Conservation (phyloP, 768 basidiomycete species). For the Rubroboletus pulcherrimus region DNA sequence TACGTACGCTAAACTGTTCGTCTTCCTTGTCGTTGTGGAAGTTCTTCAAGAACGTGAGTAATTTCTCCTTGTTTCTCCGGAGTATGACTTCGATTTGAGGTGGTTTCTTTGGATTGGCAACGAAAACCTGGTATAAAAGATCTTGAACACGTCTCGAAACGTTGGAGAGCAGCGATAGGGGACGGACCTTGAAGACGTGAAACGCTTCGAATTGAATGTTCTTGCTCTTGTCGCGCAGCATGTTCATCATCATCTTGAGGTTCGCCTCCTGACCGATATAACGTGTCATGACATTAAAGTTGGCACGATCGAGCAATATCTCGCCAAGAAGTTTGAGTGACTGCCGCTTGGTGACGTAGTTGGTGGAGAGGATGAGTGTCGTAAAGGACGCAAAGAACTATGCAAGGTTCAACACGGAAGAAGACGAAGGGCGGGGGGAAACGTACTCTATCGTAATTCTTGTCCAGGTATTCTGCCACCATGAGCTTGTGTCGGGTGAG, state of each 20-base stretch:
- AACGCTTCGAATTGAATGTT: slow-evolving; percentile 99
- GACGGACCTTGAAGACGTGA: slow-evolving; percentile 96
- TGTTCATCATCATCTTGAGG: slow-evolving; percentile 99
- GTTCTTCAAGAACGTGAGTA: slow-evolving; percentile 80
- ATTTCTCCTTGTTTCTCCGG: slow-evolving; percentile 89
- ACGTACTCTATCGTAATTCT: slow-evolving; percentile 91
- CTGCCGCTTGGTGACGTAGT: slow-evolving; percentile 99
- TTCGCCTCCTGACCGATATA: slow-evolving; percentile 96
- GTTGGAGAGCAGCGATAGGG: not conserved
- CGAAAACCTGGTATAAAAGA: slow-evolving; percentile 68
- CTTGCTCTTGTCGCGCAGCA: slow-evolving; percentile 96
- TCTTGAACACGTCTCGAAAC: not conserved
- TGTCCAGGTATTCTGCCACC: slow-evolving; percentile 96
- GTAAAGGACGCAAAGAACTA: slow-evolving; percentile 97
- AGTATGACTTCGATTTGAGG: slow-evolving; percentile 90
- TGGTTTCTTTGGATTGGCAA: slow-evolving; percentile 99
- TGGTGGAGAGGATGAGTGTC: slow-evolving; percentile 85
- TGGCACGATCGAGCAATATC: slow-evolving; percentile 94
- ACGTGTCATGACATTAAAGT: slow-evolving; percentile 97
- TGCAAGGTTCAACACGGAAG: not conserved
- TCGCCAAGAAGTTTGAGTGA: slow-evolving; percentile 97
- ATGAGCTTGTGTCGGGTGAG: slow-evolving; percentile 96
- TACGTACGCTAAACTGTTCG: slow-evolving; percentile 85
- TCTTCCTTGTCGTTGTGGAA: slow-evolving; percentile 99
- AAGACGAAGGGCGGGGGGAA: not conserved